A percentile compares a stretch with the other conserved stretches of the same genome.
Evolutionary conservation across 1,284 basidiomycete genomes (phyloP).

Genomic region (Heterobasidion occidentale): DNA sequence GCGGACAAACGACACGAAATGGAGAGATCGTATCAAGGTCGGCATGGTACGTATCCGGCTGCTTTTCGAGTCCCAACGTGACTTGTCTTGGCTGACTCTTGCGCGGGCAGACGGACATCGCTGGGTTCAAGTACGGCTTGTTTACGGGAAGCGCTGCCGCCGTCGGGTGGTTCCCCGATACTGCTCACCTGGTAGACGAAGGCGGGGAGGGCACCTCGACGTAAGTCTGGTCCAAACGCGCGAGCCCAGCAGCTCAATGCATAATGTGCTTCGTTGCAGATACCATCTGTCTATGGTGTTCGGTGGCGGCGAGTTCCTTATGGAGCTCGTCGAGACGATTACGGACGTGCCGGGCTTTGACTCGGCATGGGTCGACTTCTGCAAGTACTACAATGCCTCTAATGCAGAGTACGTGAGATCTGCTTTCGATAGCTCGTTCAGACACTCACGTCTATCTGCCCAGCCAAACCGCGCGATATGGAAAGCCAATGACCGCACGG

Average conservation of each 20-base stretch:
- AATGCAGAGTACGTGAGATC: constrained; percentile 25
- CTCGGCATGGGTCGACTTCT: constrained; percentile 34
- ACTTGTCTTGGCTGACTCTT: neutral
- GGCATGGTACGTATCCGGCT: constrained; percentile 30
- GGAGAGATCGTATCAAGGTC: constrained; percentile 28
- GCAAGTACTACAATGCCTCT: constrained; percentile 28
- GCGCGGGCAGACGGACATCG: constrained; percentile 23
- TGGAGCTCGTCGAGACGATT: constrained; percentile 33
- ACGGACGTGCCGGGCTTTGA: constrained; percentile 31
- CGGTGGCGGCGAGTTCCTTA: constrained; percentile 36
- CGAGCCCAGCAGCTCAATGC: neutral
- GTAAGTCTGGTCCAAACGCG: constrained; percentile 16
- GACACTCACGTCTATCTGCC: neutral
- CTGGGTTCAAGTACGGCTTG: constrained; percentile 28
- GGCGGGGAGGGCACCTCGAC: constrained; percentile 27
- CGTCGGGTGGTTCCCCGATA: constrained; percentile 34
- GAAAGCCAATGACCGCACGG: neutral
- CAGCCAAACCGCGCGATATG: neutral
- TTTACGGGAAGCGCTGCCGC: constrained; percentile 31
- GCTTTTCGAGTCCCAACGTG: too few relatives aligned
- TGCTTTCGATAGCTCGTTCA: constrained; percentile 23
- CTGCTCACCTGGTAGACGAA: constrained; percentile 30
- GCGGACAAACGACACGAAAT: constrained; percentile 31
- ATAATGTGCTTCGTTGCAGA: constrained; percentile 10
- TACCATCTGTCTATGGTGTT: constrained; percentile 34